phyloP scores from a whole-genome alignment of 805 yeast species.

The Candida ortonii region DNA sequence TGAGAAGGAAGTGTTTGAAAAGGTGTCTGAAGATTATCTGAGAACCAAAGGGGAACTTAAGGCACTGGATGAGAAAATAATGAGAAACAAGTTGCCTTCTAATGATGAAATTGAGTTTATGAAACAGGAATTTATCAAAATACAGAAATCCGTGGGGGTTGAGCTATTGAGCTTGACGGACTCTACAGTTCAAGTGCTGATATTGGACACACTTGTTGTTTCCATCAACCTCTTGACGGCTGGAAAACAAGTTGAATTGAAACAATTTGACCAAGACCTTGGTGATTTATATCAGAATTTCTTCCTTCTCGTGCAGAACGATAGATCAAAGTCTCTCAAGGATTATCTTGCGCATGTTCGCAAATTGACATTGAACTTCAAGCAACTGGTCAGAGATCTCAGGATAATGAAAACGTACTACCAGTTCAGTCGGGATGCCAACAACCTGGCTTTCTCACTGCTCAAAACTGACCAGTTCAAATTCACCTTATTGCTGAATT shows the following conservation, averaged over 20 bases:
- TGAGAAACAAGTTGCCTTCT: constrained; percentile 18
- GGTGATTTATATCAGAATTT: constrained; percentile 4
- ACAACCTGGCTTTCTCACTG: constrained; percentile 4
- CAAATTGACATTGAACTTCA: constrained; percentile 6
- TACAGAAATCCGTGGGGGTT: constrained; percentile 13
- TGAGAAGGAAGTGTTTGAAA: not conserved
- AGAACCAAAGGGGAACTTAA: constrained; percentile 4
- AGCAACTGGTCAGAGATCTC: constrained; percentile 10
- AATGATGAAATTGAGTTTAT: constrained; percentile 13
- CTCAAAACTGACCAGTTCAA: constrained; percentile 14
- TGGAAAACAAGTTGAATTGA: constrained; percentile 1
- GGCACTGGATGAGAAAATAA: constrained; percentile 7
- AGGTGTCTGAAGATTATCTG: constrained; percentile 2
- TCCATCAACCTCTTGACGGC: constrained; percentile 8
- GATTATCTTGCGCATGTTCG: constrained; percentile 9
- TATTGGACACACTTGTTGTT: constrained; percentile 9
- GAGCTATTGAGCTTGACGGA: constrained; percentile 11
- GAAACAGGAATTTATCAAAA: constrained; percentile 8
- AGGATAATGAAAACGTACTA: constrained; percentile 10
- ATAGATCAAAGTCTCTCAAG: constrained; percentile 2
- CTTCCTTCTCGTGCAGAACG: not conserved
- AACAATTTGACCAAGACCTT: constrained; percentile 3
- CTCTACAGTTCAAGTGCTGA: constrained; percentile 2
- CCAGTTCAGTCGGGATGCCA: constrained; percentile 7
- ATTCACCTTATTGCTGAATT: constrained; percentile 7